Evolutionary conservation across 2,329 filamentous ascomycete species (phyloP).

Genomic region (Fusarium phyllophilum): DNA sequence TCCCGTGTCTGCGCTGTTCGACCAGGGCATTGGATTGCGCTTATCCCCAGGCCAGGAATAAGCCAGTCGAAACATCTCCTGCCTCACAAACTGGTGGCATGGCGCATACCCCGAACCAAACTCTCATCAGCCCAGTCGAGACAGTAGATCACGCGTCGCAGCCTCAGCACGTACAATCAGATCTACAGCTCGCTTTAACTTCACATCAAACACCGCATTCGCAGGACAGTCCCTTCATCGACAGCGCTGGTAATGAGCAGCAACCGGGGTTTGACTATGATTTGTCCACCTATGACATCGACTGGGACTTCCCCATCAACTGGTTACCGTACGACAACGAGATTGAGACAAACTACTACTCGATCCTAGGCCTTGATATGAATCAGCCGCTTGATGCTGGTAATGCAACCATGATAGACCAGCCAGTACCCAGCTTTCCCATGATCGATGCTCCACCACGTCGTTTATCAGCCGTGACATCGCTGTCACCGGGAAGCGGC

Average conservation of each 20-base stretch:
- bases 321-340: constrained; percentile 40
- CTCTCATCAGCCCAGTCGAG: neutral
- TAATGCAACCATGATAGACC: neutral
- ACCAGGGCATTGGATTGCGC: constrained; percentile 11
- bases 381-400: neutral
- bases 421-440: neutral
- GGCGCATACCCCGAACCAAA: neutral
- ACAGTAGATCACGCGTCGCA: neutral
- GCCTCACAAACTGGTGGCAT: neutral
- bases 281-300: constrained; percentile 4
- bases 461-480: neutral
- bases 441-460: neutral
- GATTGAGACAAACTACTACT: constrained; percentile 38
- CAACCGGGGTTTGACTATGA: constrained; percentile 5
- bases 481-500: neutral
- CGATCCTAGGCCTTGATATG: constrained; percentile 1
- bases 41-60: neutral
- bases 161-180: neutral
- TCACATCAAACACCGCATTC: neutral
- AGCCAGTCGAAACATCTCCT: accelerated
- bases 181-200: neutral
- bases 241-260: neutral
- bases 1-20: constrained; percentile 23
- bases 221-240: neutral
- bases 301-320: constrained; percentile 39